phyloP scores from a whole-genome alignment of 1,284 basidiomycete genomes.

The Uromyces viciae-fabae region DNA sequence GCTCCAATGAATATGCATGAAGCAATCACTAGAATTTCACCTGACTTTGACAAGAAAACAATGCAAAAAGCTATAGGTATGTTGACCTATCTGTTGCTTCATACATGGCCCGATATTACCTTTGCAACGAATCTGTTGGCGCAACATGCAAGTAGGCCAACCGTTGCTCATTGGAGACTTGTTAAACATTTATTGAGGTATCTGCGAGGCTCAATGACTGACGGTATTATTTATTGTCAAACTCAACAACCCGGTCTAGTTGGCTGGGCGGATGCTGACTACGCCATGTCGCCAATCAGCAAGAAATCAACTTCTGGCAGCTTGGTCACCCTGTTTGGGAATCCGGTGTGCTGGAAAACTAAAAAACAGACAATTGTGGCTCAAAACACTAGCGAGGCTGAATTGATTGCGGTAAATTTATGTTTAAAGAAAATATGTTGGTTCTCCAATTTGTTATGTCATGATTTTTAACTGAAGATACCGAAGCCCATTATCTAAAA shows the following conservation, averaged over 20 bases:
- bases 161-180: not conserved
- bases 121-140: not conserved
- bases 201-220: not conserved
- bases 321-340: not conserved
- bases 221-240: not conserved
- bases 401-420: not conserved
- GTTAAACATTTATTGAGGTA: slow-evolving; percentile 1
- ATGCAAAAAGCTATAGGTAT: not conserved
- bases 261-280: not conserved
- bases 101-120: not conserved
- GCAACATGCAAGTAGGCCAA: not conserved
- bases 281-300: not conserved
- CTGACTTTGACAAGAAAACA: not conserved
- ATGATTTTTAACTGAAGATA: no score
- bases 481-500: not conserved
- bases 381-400: not conserved
- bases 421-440: not conserved
- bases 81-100: not conserved
- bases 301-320: not conserved
- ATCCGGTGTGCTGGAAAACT: not conserved
- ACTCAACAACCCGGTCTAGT: not conserved
- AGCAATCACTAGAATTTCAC: not conserved
- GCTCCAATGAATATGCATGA: not conserved
- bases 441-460: not conserved
- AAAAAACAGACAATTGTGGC: not conserved